Base-by-base conservation (phyloP, 192 early-diverging fungal genomes). In the Geranomyces michiganensis region DNA sequence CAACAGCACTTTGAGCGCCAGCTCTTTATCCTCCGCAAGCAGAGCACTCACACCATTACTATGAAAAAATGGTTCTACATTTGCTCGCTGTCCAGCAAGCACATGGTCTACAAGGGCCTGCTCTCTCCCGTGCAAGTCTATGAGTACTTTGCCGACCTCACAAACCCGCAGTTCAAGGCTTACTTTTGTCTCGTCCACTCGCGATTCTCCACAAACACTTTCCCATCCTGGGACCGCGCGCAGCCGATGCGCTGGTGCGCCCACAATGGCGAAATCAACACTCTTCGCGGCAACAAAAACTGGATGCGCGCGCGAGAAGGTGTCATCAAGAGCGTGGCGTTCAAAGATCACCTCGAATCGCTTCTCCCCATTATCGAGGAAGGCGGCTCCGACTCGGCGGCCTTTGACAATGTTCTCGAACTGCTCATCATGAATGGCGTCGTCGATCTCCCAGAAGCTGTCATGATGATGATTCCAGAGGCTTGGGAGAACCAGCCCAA, bases 261-360 rank as follows among this genome's bases (percentile, higher is more conserved):
- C 53, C 97, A 99, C 87, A 99, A 99, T 78, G 97, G 95, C 83
- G 97, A 99, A 79, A 99, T 99, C 78, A 99, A 99, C 81, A 99
- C 97, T 33, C 86, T 99, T 51, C 90, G 94, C 63, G 97, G 97
- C 46, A 99, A 99, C 88, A 97, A 97, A 81, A 99, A 97, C 87
- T 99, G 97, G 97, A 97, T 97, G 97, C 89, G 96, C 48, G 92
- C 97, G 58, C 92, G 97, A 56, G 95, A 99, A 76, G 96, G 97
- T 64, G 89, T 95, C 66, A 91, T 99, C 85, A 79, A 85, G 71
- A 93, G 92, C n/a, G 87, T 83, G 44, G 84, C 85, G 36, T 96
- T 96, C 78, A 90, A 87, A 63, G 60, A 76, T 5, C 90, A 93
- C 48, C 79, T 99, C 10, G 88, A 94, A 47, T 74, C 87, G 49